Conservation (phyloP, 1,139 yeast species). For the Protomyces inouyei region DNA sequence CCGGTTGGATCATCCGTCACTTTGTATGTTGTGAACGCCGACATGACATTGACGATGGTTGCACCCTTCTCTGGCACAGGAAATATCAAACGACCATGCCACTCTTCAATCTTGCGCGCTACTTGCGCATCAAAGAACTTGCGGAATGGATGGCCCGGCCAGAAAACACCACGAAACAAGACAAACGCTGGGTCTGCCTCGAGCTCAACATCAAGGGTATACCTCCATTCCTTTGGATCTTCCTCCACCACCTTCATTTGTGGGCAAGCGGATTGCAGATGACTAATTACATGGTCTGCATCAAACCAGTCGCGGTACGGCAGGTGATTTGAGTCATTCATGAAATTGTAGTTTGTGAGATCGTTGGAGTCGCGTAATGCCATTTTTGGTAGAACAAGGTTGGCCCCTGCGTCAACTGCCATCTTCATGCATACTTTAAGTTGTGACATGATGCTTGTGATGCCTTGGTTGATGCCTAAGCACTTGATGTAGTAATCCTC, state of each 20-base stretch:
- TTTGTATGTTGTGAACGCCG: conserved; percentile 1
- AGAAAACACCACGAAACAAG: background rate
- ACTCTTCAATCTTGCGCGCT: background rate
- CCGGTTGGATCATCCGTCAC: conserved; percentile 1
- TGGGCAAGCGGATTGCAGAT: background rate
- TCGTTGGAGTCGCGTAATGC: background rate
- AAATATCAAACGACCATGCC: background rate
- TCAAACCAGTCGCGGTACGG: conserved; percentile 7
- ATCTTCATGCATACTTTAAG: conserved; percentile 2
- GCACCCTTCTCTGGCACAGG: background rate
- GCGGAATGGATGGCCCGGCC: background rate
- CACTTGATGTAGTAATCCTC: background rate
- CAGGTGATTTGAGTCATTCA: background rate
- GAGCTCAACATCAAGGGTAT: background rate
- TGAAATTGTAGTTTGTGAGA: background rate
- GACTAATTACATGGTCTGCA: background rate
- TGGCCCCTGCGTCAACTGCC: conserved; percentile 4
- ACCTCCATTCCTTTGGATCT: background rate
- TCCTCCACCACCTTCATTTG: background rate
- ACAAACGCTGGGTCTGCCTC: background rate
- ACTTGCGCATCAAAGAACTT: background rate
- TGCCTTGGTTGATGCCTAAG: background rate
- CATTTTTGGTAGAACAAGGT: conserved; percentile 2
- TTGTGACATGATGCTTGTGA: conserved; percentile 17
- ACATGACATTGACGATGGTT: background rate